Conservation (phyloP, 805 yeast species). For the Cyberlindnera amylophila region DNA sequence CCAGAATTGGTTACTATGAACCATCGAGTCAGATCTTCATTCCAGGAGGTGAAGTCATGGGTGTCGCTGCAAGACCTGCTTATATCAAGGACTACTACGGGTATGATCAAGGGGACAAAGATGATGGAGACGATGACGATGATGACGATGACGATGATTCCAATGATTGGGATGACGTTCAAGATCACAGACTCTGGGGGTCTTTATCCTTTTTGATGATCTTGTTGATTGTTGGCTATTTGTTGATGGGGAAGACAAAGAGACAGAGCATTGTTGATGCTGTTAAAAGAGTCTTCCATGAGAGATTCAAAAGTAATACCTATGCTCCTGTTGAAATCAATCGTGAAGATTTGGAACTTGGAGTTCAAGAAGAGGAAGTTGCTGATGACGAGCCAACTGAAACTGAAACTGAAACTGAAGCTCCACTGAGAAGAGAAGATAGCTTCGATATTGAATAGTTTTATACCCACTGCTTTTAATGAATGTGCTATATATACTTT, state of each 20-base stretch:
- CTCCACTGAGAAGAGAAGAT: background rate
- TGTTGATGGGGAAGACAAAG: constrained; percentile 34
- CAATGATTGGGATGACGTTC: constrained; percentile 35
- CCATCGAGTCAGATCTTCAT: constrained; percentile 45
- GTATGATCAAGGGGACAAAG: constrained; percentile 21
- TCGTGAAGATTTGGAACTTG: constrained; percentile 20
- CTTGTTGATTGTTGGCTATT: constrained; percentile 29
- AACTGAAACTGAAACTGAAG: too few species aligned
- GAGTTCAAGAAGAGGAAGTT: constrained; percentile 4
- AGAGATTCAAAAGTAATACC: constrained; percentile 5
- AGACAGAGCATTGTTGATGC: constrained; percentile 20
- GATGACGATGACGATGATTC: constrained; percentile 30
- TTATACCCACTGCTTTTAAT: too few species aligned
- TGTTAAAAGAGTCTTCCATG: constrained; percentile 9
- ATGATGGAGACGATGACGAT: constrained; percentile 22
- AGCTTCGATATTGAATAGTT: background rate
- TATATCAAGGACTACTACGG: constrained; percentile 28
- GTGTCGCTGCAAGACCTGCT: constrained; percentile 40
- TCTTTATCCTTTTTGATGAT: constrained; percentile 32
- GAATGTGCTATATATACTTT: too few species aligned
- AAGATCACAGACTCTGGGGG: constrained; percentile 35
- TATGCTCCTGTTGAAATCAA: constrained; percentile 2
- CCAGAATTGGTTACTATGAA: constrained; percentile 42
- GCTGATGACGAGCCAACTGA: too few species aligned
- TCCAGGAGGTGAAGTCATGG: constrained; percentile 50